Base-by-base conservation (phyloP, 257 asterid genomes). In the Solanum pennellii region DNA sequence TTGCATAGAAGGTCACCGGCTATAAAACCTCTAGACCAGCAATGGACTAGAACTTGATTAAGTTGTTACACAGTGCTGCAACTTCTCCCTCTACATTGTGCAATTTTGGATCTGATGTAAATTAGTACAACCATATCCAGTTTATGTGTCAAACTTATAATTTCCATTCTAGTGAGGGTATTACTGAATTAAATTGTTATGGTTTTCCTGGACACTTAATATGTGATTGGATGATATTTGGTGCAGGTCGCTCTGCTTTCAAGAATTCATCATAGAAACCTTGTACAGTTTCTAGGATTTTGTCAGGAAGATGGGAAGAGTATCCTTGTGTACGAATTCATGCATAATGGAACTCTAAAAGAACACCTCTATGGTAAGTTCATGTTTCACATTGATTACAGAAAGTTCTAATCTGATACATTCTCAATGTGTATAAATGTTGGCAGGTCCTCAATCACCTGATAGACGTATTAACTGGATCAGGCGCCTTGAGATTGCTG, bases 401-500 rank as follows among this genome's bases (percentile, higher is more conserved):
- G 66, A 45, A 15, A 45, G 39, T 29, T 80, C 42, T 80, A 9
- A 16, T 12, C 85, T 80, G 44, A 31, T 18, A 47, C 68, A 80
- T 80, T 42, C 44, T 80, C 68, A 60, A 72, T 79, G 80, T 85
- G 87, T 59, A 74, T 10, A 14, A 41, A n/a, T 83, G 47, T 73
- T 77, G 83, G 27, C 87, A 96, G 98, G 98, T 86, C 97, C 98
- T 13, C 86, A 90, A 89, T 89, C 92, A 23, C 96, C 73, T 39
- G 99, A 95, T 49, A 91, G 93, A 90, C 92, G 94, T 85, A 90
- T 97, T 77, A 93, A 90, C 89, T 97, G 99, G 99, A 89, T 95
- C 91, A 92, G 89, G 90, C 98, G 99, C 87, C 98, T 97, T 82
- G 99, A 97, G 94, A 93, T 97, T 91, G 99, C 99, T 80, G 98